Conservation (phyloP, 306 rosid genomes). For the Biancaea sappan region DNA sequence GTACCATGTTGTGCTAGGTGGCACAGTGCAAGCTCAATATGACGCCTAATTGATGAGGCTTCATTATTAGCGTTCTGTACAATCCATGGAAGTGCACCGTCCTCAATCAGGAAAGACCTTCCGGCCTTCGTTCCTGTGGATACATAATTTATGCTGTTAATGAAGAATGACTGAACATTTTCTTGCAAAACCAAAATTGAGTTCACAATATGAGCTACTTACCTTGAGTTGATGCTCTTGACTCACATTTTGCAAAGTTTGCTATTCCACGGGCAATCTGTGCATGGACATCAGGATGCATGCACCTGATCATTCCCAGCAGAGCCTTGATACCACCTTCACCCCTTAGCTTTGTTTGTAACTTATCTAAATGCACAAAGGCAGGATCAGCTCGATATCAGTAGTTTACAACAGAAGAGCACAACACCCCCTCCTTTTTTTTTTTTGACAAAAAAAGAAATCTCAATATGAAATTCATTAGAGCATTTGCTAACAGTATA, state of each 20-base stretch:
- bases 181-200: slow-evolving; percentile 26
- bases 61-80: slow-evolving; percentile 93
- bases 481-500: not conserved
- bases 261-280: slow-evolving; percentile 99
- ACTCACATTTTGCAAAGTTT: slow-evolving; percentile 91
- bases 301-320: slow-evolving; percentile 95
- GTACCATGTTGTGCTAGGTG: slow-evolving; percentile 97
- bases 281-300: slow-evolving; percentile 96
- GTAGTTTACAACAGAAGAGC: too few species aligned
- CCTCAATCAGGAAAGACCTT: slow-evolving; percentile 88
- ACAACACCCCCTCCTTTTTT: too few species aligned
- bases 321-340: slow-evolving; percentile 94
- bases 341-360: slow-evolving; percentile 71
- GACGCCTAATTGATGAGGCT: slow-evolving; percentile 88
- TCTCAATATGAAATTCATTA: slow-evolving; percentile 1
- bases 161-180: not conserved
- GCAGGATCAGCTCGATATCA: slow-evolving; percentile 21
- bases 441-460: too few species aligned
- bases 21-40: slow-evolving; percentile 93
- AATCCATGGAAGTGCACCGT: slow-evolving; percentile 96
- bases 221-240: slow-evolving; percentile 95
- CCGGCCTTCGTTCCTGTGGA: slow-evolving; percentile 75
- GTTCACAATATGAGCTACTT: slow-evolving; percentile 20
- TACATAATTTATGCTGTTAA: not conserved
- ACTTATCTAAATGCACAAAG: slow-evolving; percentile 58